These are phyloP conservation scores for Lichtheimia hyalospora DNA, from an alignment of 371 early-diverging fungal genomes.

Conservation along the genomic window DNA sequence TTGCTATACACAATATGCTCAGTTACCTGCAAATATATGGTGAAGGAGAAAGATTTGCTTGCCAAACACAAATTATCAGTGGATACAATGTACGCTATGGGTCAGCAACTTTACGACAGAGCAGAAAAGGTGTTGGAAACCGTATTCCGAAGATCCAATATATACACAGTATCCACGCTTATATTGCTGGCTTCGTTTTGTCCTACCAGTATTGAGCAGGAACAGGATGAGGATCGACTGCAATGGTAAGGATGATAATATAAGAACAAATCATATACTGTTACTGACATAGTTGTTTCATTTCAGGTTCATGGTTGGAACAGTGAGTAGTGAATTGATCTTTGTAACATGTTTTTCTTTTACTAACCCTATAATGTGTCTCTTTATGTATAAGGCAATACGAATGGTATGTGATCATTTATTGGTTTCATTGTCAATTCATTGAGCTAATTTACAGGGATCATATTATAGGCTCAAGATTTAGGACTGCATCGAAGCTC, in stretches of 20 bases:
- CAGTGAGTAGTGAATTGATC: constrained; percentile 2
- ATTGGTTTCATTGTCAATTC: too few species aligned
- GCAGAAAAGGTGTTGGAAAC: constrained; percentile 22
- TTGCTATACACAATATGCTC: constrained; percentile 29
- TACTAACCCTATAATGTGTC: neutral
- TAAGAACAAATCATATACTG: neutral
- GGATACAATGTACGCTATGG: constrained; percentile 9
- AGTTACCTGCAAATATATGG: constrained; percentile 15
- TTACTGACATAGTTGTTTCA: neutral
- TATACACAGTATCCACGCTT: constrained; percentile 37
- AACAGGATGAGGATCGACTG: constrained; percentile 32
- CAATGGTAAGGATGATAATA: constrained; percentile 21
- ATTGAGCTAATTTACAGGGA: neutral
- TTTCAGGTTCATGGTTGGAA: constrained; percentile 11
- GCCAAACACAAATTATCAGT: constrained; percentile 4
- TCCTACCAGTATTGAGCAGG: neutral
- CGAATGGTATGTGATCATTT: constrained; percentile 20
- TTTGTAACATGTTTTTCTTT: neutral
- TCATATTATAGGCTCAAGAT: constrained; percentile 17
- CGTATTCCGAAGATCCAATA: constrained; percentile 28
- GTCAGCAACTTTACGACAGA: constrained; percentile 13
- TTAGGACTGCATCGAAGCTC: constrained; percentile 31
- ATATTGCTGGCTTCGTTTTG: constrained; percentile 32
- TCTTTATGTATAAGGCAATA: constrained; percentile 13
- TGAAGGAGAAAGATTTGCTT: constrained; percentile 7